Conservation (phyloP, 2,329 filamentous ascomycete species). For the Hypocrella siamensis region DNA sequence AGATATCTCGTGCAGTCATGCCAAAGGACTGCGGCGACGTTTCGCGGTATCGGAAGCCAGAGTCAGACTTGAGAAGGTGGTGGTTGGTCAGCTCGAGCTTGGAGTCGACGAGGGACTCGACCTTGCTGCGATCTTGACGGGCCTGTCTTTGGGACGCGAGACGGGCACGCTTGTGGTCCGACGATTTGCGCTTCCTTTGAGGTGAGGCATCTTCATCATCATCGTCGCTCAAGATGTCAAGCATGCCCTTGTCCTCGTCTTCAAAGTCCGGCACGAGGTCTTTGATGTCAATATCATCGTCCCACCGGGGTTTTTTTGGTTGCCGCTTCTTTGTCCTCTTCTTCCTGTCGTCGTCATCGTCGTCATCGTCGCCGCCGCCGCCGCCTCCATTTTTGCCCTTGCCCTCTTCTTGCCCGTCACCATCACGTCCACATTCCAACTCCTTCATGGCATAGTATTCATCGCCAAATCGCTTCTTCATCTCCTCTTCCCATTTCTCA, state of each 20-base stretch:
- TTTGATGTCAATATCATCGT: conserved; percentile 95
- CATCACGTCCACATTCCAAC: conserved; percentile 37
- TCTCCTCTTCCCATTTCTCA: conserved; percentile 77
- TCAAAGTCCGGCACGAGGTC: conserved; percentile 81
- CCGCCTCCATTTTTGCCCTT: not conserved
- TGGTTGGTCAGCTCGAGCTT: conserved; percentile 60
- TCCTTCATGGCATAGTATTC: conserved; percentile 71
- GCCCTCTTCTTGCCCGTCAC: conserved; percentile 25
- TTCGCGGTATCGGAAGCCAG: conserved; percentile 76
- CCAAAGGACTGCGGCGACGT: conserved; percentile 84
- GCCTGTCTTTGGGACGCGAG: conserved; percentile 50
- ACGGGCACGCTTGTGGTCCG: conserved; percentile 43
- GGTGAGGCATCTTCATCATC: conserved; percentile 23
- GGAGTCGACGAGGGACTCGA: conserved; percentile 75
- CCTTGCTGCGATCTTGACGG: conserved; percentile 66
- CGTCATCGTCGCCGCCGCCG: conserved; percentile 35
- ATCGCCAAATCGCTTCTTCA: conserved; percentile 77
- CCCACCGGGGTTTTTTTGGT: conserved; percentile 57
- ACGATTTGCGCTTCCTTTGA: conserved; percentile 44
- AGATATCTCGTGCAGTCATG: conserved; percentile 76
- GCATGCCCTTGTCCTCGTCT: conserved; percentile 36
- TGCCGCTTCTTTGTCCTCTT: conserved; percentile 28
- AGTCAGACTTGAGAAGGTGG: conserved; percentile 36
- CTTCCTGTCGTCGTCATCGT: conserved; percentile 32
- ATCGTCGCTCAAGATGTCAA: conserved; percentile 28